Conservation (phyloP, 2,329 filamentous ascomycete species). For the Tolypocladium ophioglossoides region DNA sequence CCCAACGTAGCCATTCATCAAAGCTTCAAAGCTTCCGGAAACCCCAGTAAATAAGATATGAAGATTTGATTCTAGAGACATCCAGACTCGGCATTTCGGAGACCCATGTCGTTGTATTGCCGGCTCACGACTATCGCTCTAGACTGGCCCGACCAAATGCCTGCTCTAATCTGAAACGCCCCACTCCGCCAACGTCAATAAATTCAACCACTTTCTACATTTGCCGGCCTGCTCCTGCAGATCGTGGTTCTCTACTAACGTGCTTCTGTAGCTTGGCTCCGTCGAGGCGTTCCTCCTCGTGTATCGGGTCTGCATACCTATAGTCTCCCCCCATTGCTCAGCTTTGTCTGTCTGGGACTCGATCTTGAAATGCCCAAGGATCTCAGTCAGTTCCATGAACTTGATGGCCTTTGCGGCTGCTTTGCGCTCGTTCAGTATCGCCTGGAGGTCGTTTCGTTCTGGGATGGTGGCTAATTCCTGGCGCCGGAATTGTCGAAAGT, state of each 20-base stretch:
- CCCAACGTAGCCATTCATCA: no score
- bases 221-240: neutral
- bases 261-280: neutral
- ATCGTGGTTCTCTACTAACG: neutral
- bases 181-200: no score
- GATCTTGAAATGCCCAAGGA: constrained; percentile 2
- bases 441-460: constrained; percentile 4
- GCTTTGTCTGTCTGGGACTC: neutral
- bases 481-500: no score
- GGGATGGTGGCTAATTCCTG: neutral
- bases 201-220: no score
- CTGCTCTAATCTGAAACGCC: no score
- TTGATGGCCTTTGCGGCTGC: constrained; percentile 5
- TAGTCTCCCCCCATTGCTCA: neutral
- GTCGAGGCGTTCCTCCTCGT: neutral
- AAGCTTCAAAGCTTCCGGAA: no score
- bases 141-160: no score
- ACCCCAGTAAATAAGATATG: no score
- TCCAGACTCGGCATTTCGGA: no score
- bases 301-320: neutral
- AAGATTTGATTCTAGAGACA: no score
- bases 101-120: no score
- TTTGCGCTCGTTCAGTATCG: constrained; percentile 4
- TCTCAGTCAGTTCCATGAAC: constrained; percentile 6
- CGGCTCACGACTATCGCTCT: no score